Evolutionary conservation across 768 basidiomycete species (phyloP).

Genomic region (Strobilomyces echinocephalus): DNA sequence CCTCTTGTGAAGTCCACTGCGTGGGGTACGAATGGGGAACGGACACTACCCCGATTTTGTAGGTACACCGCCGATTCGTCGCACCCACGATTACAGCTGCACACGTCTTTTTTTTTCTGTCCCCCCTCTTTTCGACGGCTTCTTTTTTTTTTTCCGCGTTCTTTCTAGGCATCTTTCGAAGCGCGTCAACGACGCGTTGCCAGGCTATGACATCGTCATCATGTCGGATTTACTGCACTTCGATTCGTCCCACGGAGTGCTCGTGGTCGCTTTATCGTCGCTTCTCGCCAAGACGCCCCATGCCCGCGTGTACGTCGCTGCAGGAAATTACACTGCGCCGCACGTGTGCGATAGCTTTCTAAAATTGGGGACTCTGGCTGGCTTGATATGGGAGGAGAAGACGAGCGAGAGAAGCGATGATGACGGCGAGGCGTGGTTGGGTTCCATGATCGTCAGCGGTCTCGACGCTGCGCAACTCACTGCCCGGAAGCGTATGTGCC

Average conservation of each 20-base stretch:
- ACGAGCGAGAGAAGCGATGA: constrained; percentile 6
- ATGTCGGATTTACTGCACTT: constrained; percentile 74
- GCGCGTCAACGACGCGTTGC: constrained; percentile 10
- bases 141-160: not conserved
- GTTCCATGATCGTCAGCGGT: constrained; percentile 41
- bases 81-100: not conserved
- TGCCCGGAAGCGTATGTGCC: constrained; percentile 53
- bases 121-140: not conserved
- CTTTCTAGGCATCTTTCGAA: constrained; percentile 14
- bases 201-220: constrained; percentile 54
- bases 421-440: constrained; percentile 38
- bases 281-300: constrained; percentile 42
- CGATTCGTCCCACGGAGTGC: constrained; percentile 50
- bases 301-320: constrained; percentile 54
- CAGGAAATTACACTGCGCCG: constrained; percentile 56
- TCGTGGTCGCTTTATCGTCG: constrained; percentile 45
- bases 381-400: constrained; percentile 47
- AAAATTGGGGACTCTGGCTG: constrained; percentile 32
- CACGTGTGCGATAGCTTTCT: constrained; percentile 54
- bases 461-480: constrained; percentile 45
- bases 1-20: constrained; percentile 40
- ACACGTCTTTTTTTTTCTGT: not conserved
- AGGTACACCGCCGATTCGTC: constrained; percentile 20
- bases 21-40: constrained; percentile 64
- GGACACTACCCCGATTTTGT: constrained; percentile 46